A percentile compares a stretch with the other conserved stretches of the same genome.
Conservation (phyloP, 2,329 filamentous ascomycete genomes). For the Epichloe uncinata region DNA sequence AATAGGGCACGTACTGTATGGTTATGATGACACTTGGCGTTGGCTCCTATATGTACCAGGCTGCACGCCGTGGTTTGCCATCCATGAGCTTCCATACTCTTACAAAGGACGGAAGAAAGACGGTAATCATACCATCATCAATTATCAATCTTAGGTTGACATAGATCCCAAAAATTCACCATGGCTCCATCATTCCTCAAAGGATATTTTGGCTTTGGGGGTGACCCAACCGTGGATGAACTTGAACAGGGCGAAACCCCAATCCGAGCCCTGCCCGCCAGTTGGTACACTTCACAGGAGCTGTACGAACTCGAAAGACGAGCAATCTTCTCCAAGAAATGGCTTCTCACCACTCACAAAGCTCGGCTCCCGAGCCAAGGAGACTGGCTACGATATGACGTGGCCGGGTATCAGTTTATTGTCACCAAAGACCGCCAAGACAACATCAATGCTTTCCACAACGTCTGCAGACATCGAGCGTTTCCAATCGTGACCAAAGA, state of each 20-base stretch:
- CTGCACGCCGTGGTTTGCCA: background rate
- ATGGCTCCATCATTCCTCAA: conserved; percentile 17
- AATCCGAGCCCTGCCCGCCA: conserved; percentile 29
- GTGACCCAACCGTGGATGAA: conserved; percentile 10
- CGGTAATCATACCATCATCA: background rate
- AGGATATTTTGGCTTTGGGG: conserved; percentile 26
- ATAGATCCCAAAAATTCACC: too few species aligned
- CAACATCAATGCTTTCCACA: conserved; percentile 46
- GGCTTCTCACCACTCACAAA: conserved; percentile 42
- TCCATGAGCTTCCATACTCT: background rate
- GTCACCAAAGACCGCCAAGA: conserved; percentile 35
- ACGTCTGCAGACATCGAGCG: conserved; percentile 48
- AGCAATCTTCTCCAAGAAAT: conserved; percentile 43
- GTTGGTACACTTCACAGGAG: conserved; percentile 38
- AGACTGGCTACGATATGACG: conserved; percentile 41
- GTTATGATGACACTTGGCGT: too few species aligned
- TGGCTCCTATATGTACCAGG: background rate
- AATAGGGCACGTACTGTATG: background rate
- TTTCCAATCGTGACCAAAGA: conserved; percentile 42
- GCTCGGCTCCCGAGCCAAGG: conserved; percentile 35
- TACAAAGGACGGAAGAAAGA: background rate
- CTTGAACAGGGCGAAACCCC: conserved; percentile 12
- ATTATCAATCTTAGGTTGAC: background rate
- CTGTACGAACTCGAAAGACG: conserved; percentile 44
- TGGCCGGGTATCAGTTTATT: conserved; percentile 44